A percentile compares a stretch with the other conserved stretches of the same genome.
Conservation (phyloP, 768 basidiomycete species). For the Trametes cinnabarina region DNA sequence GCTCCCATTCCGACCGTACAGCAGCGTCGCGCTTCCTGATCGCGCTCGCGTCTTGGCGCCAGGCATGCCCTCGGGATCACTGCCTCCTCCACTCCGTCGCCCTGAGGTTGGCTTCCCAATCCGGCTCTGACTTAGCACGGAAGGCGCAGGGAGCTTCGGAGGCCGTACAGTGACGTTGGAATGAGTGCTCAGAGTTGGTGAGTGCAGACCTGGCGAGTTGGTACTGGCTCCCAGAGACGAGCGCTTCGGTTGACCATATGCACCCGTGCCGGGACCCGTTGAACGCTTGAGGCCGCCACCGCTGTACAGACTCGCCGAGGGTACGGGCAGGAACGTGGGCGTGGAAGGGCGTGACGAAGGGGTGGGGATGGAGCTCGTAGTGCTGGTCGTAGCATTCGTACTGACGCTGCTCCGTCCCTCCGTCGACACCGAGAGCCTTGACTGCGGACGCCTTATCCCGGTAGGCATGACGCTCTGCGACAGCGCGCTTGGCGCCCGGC, state of each 20-base stretch:
- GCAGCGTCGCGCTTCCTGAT: constrained; percentile 23
- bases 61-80: constrained; percentile 13
- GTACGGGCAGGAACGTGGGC: constrained; percentile 75
- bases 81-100: constrained; percentile 27
- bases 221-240: constrained; percentile 59
- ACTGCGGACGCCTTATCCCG: constrained; percentile 63
- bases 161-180: constrained; percentile 29
- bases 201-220: constrained; percentile 25
- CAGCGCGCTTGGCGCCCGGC: constrained; percentile 37
- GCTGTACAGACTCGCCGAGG: constrained; percentile 51
- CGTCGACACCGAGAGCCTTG: constrained; percentile 66
- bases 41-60: constrained; percentile 24
- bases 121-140: constrained; percentile 30
- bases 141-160: constrained; percentile 23
- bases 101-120: constrained; percentile 31
- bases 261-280: constrained; percentile 44
- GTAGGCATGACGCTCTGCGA: constrained; percentile 44
- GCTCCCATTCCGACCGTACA: constrained; percentile 16
- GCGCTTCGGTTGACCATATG: constrained; percentile 50
- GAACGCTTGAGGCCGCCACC: constrained; percentile 56
- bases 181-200: constrained; percentile 16
- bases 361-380: constrained; percentile 60
- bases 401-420: constrained; percentile 42
- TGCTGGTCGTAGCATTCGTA: constrained; percentile 56
- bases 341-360: constrained; percentile 70